Percentiles rank a stretch among this genome's conserved stretches.
These are phyloP conservation scores for Aspergillus diversus DNA, from an alignment of 495 filamentous ascomycete species.

Conservation along the genomic window DNA sequence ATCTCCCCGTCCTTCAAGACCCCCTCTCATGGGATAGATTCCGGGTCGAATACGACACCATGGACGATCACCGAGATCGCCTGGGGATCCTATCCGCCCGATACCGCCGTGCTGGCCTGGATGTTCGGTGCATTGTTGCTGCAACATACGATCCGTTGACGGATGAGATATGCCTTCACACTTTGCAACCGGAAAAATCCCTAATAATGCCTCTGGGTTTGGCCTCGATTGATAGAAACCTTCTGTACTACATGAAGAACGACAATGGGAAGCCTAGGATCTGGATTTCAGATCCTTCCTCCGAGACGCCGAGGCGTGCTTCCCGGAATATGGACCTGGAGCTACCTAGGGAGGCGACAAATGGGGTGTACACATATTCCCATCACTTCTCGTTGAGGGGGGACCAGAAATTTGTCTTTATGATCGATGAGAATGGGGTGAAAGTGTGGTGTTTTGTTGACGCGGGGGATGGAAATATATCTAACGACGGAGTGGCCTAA, in stretches of 20 bases:
- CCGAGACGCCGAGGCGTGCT: slow-evolving; percentile 16
- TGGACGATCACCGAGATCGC: slow-evolving; percentile 6
- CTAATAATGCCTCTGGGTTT: slow-evolving; percentile 17
- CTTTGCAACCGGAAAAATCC: slow-evolving; percentile 4
- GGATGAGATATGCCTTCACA: slow-evolving; percentile 19
- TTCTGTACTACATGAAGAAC: slow-evolving; percentile 29
- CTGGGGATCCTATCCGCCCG: slow-evolving; percentile 20
- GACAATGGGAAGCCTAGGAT: slow-evolving; percentile 24
- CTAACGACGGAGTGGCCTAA: not conserved
- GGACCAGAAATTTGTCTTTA: slow-evolving; percentile 21
- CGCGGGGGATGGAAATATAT: not conserved
- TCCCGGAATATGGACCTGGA: slow-evolving; percentile 18
- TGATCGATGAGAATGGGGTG: slow-evolving; percentile 20
- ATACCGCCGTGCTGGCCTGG: not conserved
- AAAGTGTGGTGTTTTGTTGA: slow-evolving; percentile 28
- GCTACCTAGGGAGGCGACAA: slow-evolving; percentile 18
- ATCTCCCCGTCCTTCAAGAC: not conserved
- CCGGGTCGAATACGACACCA: not conserved
- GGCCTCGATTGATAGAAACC: slow-evolving; percentile 15
- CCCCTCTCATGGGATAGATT: not conserved
- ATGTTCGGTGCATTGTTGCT: not conserved
- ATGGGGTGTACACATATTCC: slow-evolving; percentile 14
- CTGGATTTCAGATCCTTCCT: slow-evolving; percentile 28
- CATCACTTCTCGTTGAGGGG: slow-evolving; percentile 20
- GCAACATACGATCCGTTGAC: slow-evolving; percentile 17